Evolutionary conservation across 2,329 filamentous ascomycete genomes (phyloP).

Genomic region (Botrytis byssoidea): DNA sequence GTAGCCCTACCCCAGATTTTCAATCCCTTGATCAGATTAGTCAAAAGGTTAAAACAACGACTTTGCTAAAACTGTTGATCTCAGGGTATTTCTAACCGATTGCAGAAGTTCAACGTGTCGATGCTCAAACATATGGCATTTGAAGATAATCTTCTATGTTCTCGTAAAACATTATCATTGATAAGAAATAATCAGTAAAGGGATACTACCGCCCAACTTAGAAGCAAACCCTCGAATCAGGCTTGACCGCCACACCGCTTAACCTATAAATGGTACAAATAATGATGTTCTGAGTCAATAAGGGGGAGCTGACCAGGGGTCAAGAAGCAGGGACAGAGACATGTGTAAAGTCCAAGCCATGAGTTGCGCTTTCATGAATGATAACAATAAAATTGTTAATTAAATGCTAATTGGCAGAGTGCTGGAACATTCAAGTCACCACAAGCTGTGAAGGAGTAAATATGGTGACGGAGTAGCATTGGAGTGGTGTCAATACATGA

Average conservation of each 20-base stretch:
- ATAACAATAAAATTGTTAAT: neutral
- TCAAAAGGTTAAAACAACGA: neutral
- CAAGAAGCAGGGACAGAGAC: neutral
- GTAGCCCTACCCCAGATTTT: neutral
- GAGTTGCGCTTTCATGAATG: neutral
- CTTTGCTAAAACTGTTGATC: neutral
- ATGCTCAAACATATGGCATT: neutral
- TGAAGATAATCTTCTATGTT: neutral
- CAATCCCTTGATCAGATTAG: neutral
- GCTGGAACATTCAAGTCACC: neutral
- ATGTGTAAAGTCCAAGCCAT: neutral
- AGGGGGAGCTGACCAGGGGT: neutral
- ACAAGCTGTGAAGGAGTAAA: neutral
- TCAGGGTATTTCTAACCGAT: neutral
- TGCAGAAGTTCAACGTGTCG: neutral
- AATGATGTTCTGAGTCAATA: neutral
- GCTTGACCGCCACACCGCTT: conserved; percentile 1
- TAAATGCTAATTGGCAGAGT: neutral
- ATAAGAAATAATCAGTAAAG: neutral
- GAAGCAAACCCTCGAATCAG: neutral
- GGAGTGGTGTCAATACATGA: neutral
- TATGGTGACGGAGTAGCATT: neutral
- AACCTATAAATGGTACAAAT: neutral
- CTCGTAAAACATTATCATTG: neutral
- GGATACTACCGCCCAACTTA: neutral